Base-by-base conservation (phyloP, 495 filamentous ascomycete species). In the Hypoxylon trugodes region DNA sequence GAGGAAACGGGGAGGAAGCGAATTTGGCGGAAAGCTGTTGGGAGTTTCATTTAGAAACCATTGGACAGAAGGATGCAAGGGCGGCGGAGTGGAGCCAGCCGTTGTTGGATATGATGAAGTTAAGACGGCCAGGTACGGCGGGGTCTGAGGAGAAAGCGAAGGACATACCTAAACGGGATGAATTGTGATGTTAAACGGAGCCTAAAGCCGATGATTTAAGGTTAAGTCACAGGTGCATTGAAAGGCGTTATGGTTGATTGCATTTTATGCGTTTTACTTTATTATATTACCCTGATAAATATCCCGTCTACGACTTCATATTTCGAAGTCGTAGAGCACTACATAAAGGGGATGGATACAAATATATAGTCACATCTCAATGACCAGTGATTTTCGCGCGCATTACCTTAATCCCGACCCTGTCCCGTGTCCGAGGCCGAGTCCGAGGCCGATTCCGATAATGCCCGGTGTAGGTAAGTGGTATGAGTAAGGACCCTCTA, bases 21-120 rank as follows among this genome's bases (percentile, higher is more conserved):
- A n/a, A n/a, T n/a, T 41, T 67, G 41, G 61, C 13, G 1, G 74
- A 75, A 7, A 72, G 65, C 38, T 82, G 79, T 61, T 78, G 76
- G 77, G 73, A 73, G 40, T 77, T 74, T 68, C 66, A 74, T 25
- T 67, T 76, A 2, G 66, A 66, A 53, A 35, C 40, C 41, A 70
- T 79, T 1, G 43, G 66, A 24, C 42, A 38, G n/a, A n/a, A n/a
- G 25, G 35, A 41, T 3, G 8, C 57, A 1, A 24, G 7, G 36
- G 57, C 52, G 13, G 63, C 63, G 0, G 70, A 62, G 18, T 72
- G 70, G 67, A 68, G 67, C 25, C 24, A 25, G 13, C 60, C 52
- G 15, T 40, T 72, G 0, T 64, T 68, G 4, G 63, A 66, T 6
- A 30, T 57, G 63, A 37, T 66, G 22, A 45, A 46, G 33, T 22